Conservation (phyloP, 768 basidiomycete species). For the Imleria badia region DNA sequence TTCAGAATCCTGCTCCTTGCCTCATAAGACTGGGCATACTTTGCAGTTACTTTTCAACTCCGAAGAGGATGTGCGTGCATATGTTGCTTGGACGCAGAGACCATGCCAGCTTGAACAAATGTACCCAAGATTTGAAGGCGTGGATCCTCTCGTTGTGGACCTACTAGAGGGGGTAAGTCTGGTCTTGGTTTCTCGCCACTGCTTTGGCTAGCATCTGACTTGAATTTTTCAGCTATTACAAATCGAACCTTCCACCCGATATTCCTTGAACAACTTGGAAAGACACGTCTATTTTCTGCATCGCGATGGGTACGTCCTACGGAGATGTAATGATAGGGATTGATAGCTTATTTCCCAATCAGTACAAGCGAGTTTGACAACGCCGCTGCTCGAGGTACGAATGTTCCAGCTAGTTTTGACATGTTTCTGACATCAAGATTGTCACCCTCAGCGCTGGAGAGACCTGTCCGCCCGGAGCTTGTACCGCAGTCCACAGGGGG, state of each 20-base stretch:
- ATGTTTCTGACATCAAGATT: conserved; percentile 7
- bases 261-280: conserved; percentile 20
- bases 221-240: conserved; percentile 18
- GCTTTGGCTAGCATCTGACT: neutral
- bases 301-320: conserved; percentile 20
- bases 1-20: neutral
- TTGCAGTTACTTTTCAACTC: conserved; percentile 34
- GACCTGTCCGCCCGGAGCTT: conserved; percentile 20
- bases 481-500: conserved; percentile 10
- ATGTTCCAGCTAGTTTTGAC: neutral
- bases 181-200: neutral
- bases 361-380: conserved; percentile 26
- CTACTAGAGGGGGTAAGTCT: conserved; percentile 34
- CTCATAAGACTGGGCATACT: neutral
- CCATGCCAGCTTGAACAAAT: conserved; percentile 3
- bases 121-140: conserved; percentile 24
- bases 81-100: conserved; percentile 18
- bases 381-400: conserved; percentile 22
- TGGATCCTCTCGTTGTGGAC: conserved; percentile 22
- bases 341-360: conserved; percentile 3
- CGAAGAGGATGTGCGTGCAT: conserved; percentile 22
- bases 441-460: conserved; percentile 14
- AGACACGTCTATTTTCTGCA: conserved; percentile 25
- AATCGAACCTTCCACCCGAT: conserved; percentile 13
- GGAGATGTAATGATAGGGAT: neutral